A percentile compares a stretch with the other conserved stretches of the same genome.
phyloP scores from a whole-genome alignment of 2,329 filamentous ascomycete species.

The Fusarium albidum region DNA sequence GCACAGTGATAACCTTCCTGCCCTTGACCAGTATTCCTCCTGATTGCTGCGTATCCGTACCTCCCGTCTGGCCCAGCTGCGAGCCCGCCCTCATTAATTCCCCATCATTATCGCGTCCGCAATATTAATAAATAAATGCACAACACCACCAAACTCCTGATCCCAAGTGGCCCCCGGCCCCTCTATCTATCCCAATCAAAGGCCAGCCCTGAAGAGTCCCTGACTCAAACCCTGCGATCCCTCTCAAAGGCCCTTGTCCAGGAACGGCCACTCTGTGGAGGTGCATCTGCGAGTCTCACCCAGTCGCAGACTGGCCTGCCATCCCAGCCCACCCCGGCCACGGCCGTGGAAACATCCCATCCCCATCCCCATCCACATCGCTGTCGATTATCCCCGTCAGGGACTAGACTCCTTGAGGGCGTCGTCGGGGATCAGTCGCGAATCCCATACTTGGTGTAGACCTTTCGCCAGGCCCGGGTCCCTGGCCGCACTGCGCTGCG shows the following conservation, averaged over 20 bases:
- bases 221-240: slow-evolving; percentile 39
- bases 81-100: not conserved
- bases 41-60: too few relatives aligned
- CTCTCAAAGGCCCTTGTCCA: slow-evolving; percentile 29
- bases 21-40: too few relatives aligned
- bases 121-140: slow-evolving; percentile 36
- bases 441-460: slow-evolving; percentile 23
- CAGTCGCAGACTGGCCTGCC: slow-evolving; percentile 24
- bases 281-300: slow-evolving; percentile 22
- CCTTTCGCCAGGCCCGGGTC: not conserved
- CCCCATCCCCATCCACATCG: slow-evolving; percentile 11
- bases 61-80: too few relatives aligned
- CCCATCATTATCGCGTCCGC: slow-evolving; percentile 17
- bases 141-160: slow-evolving; percentile 37
- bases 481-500: slow-evolving; percentile 11
- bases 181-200: slow-evolving; percentile 26
- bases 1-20: too few relatives aligned
- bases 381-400: slow-evolving; percentile 25
- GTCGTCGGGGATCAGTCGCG: slow-evolving; percentile 29
- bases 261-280: slow-evolving; percentile 39
- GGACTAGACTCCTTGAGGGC: slow-evolving; percentile 29
- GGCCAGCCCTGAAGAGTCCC: slow-evolving; percentile 26
- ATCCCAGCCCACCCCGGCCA: slow-evolving; percentile 31
- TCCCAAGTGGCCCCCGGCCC: slow-evolving; percentile 15
- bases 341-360: slow-evolving; percentile 36